A percentile compares a stretch with the other conserved stretches of the same genome.
Conservation (phyloP, 2,329 filamentous ascomycete genomes). For the Lachnellula willkommii region DNA sequence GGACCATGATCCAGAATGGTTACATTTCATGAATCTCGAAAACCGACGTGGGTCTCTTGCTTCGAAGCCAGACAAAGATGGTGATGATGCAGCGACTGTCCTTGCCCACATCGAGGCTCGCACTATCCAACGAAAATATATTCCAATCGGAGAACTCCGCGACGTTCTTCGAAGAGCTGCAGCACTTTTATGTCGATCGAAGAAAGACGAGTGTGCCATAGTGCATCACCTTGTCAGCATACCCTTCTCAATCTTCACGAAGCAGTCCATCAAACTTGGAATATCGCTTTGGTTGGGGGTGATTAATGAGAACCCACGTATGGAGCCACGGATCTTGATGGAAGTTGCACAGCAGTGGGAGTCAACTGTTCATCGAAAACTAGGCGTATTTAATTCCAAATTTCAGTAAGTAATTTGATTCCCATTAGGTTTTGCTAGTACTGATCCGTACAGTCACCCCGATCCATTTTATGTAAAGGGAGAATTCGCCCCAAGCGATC, state of each 20-base stretch:
- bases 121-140: slow-evolving; percentile 61
- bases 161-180: slow-evolving; percentile 81
- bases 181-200: slow-evolving; percentile 74
- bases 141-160: slow-evolving; percentile 69
- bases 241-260: slow-evolving; percentile 88
- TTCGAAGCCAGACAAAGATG: slow-evolving; percentile 49
- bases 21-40: slow-evolving; percentile 54
- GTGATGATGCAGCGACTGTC: slow-evolving; percentile 56
- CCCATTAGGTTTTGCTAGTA: slow-evolving; percentile 28
- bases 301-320: slow-evolving; percentile 87
- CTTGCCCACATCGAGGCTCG: slow-evolving; percentile 69
- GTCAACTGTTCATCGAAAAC: slow-evolving; percentile 66
- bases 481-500: slow-evolving; percentile 89
- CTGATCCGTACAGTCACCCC: slow-evolving; percentile 47
- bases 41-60: slow-evolving; percentile 36
- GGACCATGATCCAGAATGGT: slow-evolving; percentile 61
- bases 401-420: slow-evolving; percentile 50
- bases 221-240: slow-evolving; percentile 86
- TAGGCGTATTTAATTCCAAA: slow-evolving; percentile 73
- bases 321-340: slow-evolving; percentile 78
- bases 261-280: slow-evolving; percentile 91
- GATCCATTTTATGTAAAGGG: slow-evolving; percentile 89
- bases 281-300: slow-evolving; percentile 95
- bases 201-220: slow-evolving; percentile 70
- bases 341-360: slow-evolving; percentile 93